Evolutionary conservation across 768 basidiomycete species (phyloP), one percentile per base, ranked within the genome.

Genomic region (Jaapia argillacea): DNA sequence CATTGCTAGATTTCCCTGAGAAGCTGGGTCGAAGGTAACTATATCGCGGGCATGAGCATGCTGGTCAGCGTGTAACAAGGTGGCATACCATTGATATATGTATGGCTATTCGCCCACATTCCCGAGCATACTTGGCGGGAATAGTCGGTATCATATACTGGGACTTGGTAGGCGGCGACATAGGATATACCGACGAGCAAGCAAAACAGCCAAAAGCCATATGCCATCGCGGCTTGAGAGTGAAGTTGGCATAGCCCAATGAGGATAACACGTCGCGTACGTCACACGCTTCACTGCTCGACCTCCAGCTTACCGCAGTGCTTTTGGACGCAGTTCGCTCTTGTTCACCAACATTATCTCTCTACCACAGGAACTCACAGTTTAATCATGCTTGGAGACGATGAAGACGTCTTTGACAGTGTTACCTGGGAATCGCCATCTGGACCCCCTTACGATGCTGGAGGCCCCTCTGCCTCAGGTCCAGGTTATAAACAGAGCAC

Each of bases 61-160:
- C 37, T 22, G 40, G 24, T 16, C 33, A 22, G 18, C 38, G 20
- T 45, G 31, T 42, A 24, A 47, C 26, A 38, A 44, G 40, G n/a
- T 45, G 44, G 62, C 56, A 45, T 66, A 88, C 86, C 83, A 60
- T 89, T 88, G 53, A 96, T 91, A 63, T 77, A 83, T 24, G 92
- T 84, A 33, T 77, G 70, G 40, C 70, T 57, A 28, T 79, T 77
- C 22, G 77, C 85, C 80, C 87, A 98, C 89, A 98, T 94, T 42
- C 93, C 93, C 48, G 85, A 89, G 64, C 93, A 98, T 60, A 84
- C 81, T 69, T 98, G 91, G 39, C 87, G 77, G 24, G 85, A 76
- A 64, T 81, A 81, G 63, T 91, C 89, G 59, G 76, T 77, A 61
- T 85, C 85, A 24, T 74, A 59, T 27, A 93, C 74, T 18, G 78